A percentile compares a stretch with the other conserved stretches of the same genome.
phyloP scores from a whole-genome alignment of 2,329 filamentous ascomycete species.

The Trichoderma pleuroti region DNA sequence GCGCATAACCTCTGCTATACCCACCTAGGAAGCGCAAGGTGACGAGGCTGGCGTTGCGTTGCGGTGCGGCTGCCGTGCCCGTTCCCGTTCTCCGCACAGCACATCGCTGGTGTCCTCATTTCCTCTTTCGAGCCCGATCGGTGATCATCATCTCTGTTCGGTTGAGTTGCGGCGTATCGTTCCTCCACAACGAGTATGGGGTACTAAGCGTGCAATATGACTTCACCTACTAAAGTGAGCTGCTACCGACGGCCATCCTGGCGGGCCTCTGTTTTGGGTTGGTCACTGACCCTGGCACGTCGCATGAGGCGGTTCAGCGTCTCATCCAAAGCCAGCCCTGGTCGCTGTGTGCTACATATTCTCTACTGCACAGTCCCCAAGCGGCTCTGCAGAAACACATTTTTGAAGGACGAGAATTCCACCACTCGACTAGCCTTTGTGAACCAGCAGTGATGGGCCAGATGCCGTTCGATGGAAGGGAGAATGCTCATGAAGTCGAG shows the following conservation, averaged over 20 bases:
- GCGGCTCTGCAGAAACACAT: background rate
- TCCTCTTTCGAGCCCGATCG: slow-evolving; percentile 14
- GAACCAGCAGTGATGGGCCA: background rate
- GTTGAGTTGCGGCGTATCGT: slow-evolving; percentile 11
- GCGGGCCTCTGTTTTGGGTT: slow-evolving; percentile 2
- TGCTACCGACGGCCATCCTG: background rate
- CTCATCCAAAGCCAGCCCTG: background rate
- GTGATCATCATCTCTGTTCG: slow-evolving; percentile 20
- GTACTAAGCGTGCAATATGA: slow-evolving; percentile 14
- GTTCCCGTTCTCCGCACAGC: slow-evolving; percentile 14
- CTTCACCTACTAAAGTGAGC: slow-evolving; percentile 3
- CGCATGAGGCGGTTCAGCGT: slow-evolving; percentile 12
- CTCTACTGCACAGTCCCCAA: background rate
- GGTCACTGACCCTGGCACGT: background rate
- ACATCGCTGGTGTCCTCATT: slow-evolving; percentile 11
- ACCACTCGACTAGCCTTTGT: background rate
- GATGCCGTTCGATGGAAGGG: background rate
- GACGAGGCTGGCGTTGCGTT: slow-evolving; percentile 7
- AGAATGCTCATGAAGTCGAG: background rate
- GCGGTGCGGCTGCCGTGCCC: slow-evolving; percentile 8
- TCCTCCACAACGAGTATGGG: slow-evolving; percentile 8
- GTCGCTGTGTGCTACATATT: background rate
- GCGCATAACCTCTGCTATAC: background rate
- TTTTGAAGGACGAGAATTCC: background rate
- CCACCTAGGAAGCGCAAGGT: background rate